A percentile compares a stretch with the other conserved stretches of the same genome.
Evolutionary conservation across 2,329 filamentous ascomycete species (phyloP).

Genomic region (Neofusicoccum parvum): DNA sequence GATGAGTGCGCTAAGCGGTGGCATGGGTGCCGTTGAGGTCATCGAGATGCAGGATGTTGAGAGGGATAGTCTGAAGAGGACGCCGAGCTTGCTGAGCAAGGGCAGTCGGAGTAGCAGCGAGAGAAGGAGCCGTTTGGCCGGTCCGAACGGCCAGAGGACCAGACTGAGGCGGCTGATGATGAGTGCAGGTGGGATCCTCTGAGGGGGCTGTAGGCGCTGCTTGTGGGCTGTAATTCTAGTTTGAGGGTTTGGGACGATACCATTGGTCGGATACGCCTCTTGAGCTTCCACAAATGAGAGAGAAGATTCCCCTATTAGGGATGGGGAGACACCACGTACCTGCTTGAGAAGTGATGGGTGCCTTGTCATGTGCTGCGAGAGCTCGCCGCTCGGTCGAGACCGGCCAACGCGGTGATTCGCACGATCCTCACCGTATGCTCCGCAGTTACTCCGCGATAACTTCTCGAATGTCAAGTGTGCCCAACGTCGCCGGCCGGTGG

Average conservation of each 20-base stretch:
- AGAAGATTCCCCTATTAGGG: neutral
- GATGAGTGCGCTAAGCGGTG: neutral
- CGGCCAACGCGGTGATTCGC: neutral
- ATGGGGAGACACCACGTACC: neutral
- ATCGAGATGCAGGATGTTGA: neutral
- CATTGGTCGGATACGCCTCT: neutral
- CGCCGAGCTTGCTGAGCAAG: slow-evolving; percentile 6
- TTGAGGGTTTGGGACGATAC: slow-evolving; percentile 1
- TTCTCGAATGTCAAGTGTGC: neutral
- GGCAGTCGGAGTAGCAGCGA: neutral
- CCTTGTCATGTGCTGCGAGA: neutral
- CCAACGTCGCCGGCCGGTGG: neutral
- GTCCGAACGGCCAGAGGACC: slow-evolving; percentile 19
- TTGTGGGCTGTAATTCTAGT: neutral
- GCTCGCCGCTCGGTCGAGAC: neutral
- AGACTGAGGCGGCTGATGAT: slow-evolving; percentile 29
- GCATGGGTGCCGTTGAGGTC: slow-evolving; percentile 14
- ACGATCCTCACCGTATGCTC: neutral
- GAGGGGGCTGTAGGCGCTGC: neutral
- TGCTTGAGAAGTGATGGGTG: neutral
- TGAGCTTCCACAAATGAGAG: neutral
- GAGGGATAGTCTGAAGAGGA: neutral
- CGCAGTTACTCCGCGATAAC: neutral
- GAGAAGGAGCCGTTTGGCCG: slow-evolving; percentile 11
- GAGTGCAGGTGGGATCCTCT: slow-evolving; percentile 24